These are phyloP conservation scores for Mycena maculata DNA, from an alignment of 768 basidiomycete genomes.

Conservation along the genomic window DNA sequence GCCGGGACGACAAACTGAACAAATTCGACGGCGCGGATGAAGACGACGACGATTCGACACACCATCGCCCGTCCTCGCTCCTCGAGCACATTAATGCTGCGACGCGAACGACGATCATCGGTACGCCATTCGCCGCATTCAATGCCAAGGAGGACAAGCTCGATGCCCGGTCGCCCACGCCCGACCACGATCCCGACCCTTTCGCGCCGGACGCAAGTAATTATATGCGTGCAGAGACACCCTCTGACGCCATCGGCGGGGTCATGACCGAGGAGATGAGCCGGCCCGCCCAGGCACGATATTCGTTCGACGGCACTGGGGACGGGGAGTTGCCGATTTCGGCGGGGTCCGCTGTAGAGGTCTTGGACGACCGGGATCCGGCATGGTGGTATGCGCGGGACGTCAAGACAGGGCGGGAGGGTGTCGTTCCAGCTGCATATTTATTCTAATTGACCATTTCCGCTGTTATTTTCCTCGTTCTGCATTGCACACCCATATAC, in stretches of 20 bases:
- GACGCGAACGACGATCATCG: slow-evolving; percentile 85
- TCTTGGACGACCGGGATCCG: slow-evolving; percentile 83
- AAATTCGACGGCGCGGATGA: slow-evolving; percentile 74
- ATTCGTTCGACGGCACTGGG: slow-evolving; percentile 82
- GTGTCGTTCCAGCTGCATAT: slow-evolving; percentile 93
- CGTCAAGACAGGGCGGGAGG: slow-evolving; percentile 81
- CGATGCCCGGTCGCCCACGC: slow-evolving; percentile 45
- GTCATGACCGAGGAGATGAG: slow-evolving; percentile 73
- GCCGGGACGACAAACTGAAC: slow-evolving; percentile 77
- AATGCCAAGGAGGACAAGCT: slow-evolving; percentile 68
- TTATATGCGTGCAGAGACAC: slow-evolving; percentile 84
- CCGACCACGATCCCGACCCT: slow-evolving; percentile 69
- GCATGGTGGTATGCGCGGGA: slow-evolving; percentile 97
- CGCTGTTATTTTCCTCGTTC: slow-evolving; percentile 20
- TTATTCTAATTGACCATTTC: slow-evolving; percentile 70
- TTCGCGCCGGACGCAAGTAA: slow-evolving; percentile 82
- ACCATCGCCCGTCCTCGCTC: slow-evolving; percentile 87
- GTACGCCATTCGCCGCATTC: slow-evolving; percentile 55
- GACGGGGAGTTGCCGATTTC: slow-evolving; percentile 82
- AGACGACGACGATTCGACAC: slow-evolving; percentile 80
- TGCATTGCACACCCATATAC: slow-evolving; percentile 34
- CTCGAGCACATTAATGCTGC: slow-evolving; percentile 93
- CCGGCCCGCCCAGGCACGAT: slow-evolving; percentile 83
- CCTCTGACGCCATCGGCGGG: slow-evolving; percentile 77
- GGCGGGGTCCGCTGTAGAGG: slow-evolving; percentile 77